Evolutionary conservation across 2,329 filamentous ascomycete genomes (phyloP).

Genomic region (Lasiodiplodia hormozganensis): DNA sequence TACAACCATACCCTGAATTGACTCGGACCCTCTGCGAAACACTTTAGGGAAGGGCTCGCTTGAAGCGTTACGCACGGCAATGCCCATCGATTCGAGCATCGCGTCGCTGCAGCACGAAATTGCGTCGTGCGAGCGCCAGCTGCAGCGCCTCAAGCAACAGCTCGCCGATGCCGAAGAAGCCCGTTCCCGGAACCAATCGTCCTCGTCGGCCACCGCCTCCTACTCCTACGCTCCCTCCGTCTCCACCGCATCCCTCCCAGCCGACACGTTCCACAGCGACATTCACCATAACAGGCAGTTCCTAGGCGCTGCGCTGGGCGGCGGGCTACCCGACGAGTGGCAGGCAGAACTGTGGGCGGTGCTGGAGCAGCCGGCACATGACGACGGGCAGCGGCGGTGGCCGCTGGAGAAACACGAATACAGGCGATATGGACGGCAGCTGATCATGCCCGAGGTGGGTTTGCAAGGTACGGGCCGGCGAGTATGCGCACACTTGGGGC

Average conservation of each 20-base stretch:
- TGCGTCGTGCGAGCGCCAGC: slow-evolving; percentile 49
- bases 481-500: neutral
- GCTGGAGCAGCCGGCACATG: slow-evolving; percentile 38
- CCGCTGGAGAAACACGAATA: slow-evolving; percentile 78
- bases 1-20: neutral
- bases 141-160: slow-evolving; percentile 49
- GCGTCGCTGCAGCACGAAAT: slow-evolving; percentile 52
- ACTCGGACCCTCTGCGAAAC: neutral
- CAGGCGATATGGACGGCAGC: slow-evolving; percentile 84
- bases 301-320: slow-evolving; percentile 46
- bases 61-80: neutral
- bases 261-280: slow-evolving; percentile 33
- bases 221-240: slow-evolving; percentile 35
- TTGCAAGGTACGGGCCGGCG: slow-evolving; percentile 64
- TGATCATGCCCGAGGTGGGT: slow-evolving; percentile 85
- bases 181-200: neutral
- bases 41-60: too few relatives aligned
- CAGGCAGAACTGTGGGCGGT: slow-evolving; percentile 51
- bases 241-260: slow-evolving; percentile 34
- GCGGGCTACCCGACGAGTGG: slow-evolving; percentile 52
- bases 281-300: slow-evolving; percentile 34
- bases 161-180: slow-evolving; percentile 50
- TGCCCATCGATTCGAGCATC: slow-evolving; percentile 33
- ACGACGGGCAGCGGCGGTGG: slow-evolving; percentile 55
- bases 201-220: slow-evolving; percentile 25